phyloP scores from a whole-genome alignment of 1,284 basidiomycete species.

The Mixia osmundae region DNA sequence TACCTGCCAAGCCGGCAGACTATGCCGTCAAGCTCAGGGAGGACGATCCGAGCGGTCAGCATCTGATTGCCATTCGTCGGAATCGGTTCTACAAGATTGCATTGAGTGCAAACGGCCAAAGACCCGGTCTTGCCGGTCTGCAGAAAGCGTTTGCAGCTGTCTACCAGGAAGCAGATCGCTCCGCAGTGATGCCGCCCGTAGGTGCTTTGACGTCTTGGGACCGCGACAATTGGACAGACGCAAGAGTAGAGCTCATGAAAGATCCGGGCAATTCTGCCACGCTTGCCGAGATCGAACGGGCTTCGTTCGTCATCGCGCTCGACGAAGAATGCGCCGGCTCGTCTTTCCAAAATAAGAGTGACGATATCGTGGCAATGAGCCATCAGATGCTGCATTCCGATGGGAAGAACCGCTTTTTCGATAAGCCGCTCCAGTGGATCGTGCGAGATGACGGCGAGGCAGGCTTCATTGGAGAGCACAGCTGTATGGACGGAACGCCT shows the following conservation, averaged over 20 bases:
- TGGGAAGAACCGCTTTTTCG: constrained; percentile 27
- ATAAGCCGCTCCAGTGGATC: constrained; percentile 62
- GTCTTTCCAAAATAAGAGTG: constrained; percentile 28
- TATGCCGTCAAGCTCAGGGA: constrained; percentile 48
- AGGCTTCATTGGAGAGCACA: constrained; percentile 76
- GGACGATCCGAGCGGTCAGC: constrained; percentile 38
- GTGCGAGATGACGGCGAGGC: constrained; percentile 53
- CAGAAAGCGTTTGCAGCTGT: constrained; percentile 45
- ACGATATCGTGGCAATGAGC: constrained; percentile 4
- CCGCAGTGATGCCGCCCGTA: constrained; percentile 37
- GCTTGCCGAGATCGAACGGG: constrained; percentile 47
- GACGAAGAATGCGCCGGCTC: no score
- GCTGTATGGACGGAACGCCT: constrained; percentile 45
- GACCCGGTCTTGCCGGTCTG: constrained; percentile 15
- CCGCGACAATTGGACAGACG: constrained; percentile 63
- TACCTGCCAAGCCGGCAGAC: constrained; percentile 51
- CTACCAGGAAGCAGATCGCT: constrained; percentile 30
- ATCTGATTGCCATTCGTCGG: constrained; percentile 51
- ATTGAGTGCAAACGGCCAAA: constrained; percentile 21
- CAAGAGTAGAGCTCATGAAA: constrained; percentile 20
- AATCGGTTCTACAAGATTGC: constrained; percentile 54
- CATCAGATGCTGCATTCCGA: constrained; percentile 18
- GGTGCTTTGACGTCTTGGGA: constrained; percentile 53
- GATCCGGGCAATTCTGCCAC: constrained; percentile 33
- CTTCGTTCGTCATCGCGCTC: constrained; percentile 56